Base-by-base conservation (phyloP, 2,329 filamentous ascomycete species). In the Sphaerulina populicola region DNA sequence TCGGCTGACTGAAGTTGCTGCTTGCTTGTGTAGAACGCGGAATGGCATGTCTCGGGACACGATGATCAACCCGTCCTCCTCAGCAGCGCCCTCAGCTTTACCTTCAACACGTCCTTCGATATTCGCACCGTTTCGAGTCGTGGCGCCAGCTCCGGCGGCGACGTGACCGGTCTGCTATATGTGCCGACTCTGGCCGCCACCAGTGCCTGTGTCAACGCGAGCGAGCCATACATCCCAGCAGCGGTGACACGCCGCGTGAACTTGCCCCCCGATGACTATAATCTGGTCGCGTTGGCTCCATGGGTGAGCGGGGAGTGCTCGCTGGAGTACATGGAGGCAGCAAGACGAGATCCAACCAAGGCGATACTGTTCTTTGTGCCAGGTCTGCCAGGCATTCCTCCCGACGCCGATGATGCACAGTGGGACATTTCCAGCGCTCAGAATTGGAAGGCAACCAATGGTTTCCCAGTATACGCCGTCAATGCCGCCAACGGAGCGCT, bases 391-490 rank as follows among this genome's bases (percentile, higher is more conserved):
- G 71, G 70, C 2, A 77, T 78, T 44, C 87, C 89, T 1, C 86
- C 90, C 4, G 71, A 79, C 3, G 72, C 77, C 9, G 79, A 79
- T 50, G 81, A 86, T 38, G 64, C 74, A 0, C 71, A 75, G 2
- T 96, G 91, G 91, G 72, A 79, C 53, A 72, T 94, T 14, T 72
- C 80, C 12, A 85, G 88, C 63, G 76, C 76, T 11, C 80, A 77
- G 10, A 71, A 72, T n/a, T 96, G 89, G 89, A 85, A 81, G 65
- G 69, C 71, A 1, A 70, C 74, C n/a, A 84, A 84, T 62, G 74
- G 77, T 27, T 95, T 82, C 61, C 90, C 91, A 0, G 81, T 95
- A 10, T 96, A 93, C 69, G 89, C 87, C 37, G 73, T 97, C 12
- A 79, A 88, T 0, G 82, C 85, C 6, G 68, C 73, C 8, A 75